These are phyloP conservation scores for Penicillium sp. DNA, from an alignment of 2,329 filamentous ascomycete species.

Conservation along the genomic window DNA sequence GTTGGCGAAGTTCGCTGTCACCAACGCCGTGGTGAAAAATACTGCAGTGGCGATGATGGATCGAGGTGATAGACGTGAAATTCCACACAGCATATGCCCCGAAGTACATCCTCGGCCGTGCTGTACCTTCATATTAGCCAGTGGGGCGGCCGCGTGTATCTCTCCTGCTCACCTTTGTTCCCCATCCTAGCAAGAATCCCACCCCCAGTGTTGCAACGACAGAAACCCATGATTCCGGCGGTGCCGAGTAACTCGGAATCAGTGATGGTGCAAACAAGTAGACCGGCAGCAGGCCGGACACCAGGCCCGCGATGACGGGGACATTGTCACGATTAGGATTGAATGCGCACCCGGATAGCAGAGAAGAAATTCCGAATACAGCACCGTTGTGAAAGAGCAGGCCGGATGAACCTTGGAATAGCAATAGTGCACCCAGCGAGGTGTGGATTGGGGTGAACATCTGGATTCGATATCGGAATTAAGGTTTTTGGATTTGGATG, in stretches of 20 bases:
- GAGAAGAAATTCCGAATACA: constrained; percentile 53
- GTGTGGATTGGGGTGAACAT: constrained; percentile 60
- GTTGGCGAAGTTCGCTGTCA: constrained; percentile 42
- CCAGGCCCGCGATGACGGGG: constrained; percentile 50
- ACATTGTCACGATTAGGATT: constrained; percentile 45
- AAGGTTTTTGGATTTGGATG: constrained; percentile 5
- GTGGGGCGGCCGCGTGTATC: neutral
- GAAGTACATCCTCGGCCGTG: constrained; percentile 56
- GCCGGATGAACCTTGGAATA: constrained; percentile 53
- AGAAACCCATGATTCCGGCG: constrained; percentile 36
- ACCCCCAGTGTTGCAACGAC: constrained; percentile 43
- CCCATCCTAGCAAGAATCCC: constrained; percentile 53
- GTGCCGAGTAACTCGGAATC: constrained; percentile 45
- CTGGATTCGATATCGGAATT: neutral
- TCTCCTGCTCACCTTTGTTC: constrained; percentile 49
- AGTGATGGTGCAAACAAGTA: constrained; percentile 47
- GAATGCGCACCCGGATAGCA: constrained; percentile 46
- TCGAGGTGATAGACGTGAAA: constrained; percentile 52
- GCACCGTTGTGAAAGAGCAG: constrained; percentile 55
- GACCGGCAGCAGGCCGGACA: constrained; percentile 47
- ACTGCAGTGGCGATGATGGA: constrained; percentile 50
- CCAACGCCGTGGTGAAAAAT: constrained; percentile 48
- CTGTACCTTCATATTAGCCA: constrained; percentile 26
- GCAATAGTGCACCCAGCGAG: constrained; percentile 52
- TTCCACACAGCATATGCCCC: constrained; percentile 58